Evolutionary conservation across 73 alveolate species (phyloP).

Genomic region (Paramecium pentaurelia): DNA sequence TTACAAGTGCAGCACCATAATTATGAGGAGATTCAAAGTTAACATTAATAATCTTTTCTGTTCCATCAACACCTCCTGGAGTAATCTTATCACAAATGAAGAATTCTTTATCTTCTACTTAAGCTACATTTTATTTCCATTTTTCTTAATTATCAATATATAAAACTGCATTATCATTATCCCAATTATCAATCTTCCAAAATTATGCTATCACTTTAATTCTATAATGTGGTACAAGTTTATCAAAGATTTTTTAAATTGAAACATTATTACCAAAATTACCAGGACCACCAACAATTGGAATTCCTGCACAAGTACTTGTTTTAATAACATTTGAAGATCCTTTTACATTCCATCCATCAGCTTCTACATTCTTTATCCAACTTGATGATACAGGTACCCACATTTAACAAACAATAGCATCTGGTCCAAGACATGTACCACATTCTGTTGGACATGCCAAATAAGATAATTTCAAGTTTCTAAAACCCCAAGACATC

Average conservation of each 20-base stretch:
- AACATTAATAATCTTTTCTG: neutral
- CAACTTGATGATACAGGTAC: neutral
- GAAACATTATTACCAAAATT: neutral
- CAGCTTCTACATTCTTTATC: neutral
- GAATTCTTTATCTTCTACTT: neutral
- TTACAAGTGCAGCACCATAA: slow-evolving; percentile 10
- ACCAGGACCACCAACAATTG: neutral
- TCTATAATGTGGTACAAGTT: slow-evolving; percentile 23
- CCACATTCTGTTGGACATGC: slow-evolving; percentile 38
- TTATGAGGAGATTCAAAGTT: slow-evolving; percentile 17
- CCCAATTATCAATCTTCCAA: slow-evolving; percentile 38
- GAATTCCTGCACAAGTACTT: slow-evolving; percentile 19
- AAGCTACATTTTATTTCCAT: neutral
- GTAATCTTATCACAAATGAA: neutral
- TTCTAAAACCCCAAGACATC: slow-evolving; percentile 29
- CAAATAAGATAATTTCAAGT: neutral
- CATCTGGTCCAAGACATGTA: slow-evolving; percentile 41
- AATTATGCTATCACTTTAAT: neutral
- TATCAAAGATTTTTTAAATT: neutral
- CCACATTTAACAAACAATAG: neutral
- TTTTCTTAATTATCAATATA: neutral
- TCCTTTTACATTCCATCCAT: neutral
- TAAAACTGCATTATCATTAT: neutral
- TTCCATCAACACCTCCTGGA: slow-evolving; percentile 6
- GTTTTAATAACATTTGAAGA: neutral